A percentile compares a stretch with the other conserved stretches of the same genome.
Conservation (phyloP, 148 eudicot genomes). For the Mesembryanthemum crystallinum region DNA sequence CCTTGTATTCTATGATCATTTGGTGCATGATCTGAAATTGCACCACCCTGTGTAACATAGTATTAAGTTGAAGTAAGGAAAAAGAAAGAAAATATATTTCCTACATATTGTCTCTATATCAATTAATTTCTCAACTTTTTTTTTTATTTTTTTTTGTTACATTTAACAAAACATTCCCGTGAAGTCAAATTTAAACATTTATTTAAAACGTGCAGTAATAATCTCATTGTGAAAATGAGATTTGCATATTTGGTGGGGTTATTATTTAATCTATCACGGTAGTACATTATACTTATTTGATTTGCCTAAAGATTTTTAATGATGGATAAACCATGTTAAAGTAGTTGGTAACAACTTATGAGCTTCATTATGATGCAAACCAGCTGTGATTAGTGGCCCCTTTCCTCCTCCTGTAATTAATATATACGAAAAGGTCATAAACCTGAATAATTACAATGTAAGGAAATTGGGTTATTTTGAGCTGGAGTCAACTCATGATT, state of each 20-base stretch:
- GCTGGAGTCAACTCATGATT: constrained; percentile 48
- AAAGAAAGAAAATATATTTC: neutral
- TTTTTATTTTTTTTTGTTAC: neutral
- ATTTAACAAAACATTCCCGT: neutral
- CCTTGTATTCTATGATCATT: constrained; percentile 19
- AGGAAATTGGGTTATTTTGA: constrained; percentile 19
- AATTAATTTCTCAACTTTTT: no score
- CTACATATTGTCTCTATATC: neutral
- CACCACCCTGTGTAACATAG: constrained; percentile 27
- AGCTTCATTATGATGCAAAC: constrained; percentile 19
- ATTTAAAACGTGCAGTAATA: neutral
- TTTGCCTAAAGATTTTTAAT: constrained; percentile 13
- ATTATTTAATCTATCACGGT: neutral
- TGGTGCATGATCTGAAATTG: constrained; percentile 19
- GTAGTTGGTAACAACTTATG: constrained; percentile 25
- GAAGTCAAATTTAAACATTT: neutral
- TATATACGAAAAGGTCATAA: constrained; percentile 30
- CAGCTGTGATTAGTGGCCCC: constrained; percentile 34
- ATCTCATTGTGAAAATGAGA: neutral
- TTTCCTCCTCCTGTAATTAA: neutral
- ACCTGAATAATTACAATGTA: constrained; percentile 34
- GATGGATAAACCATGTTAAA: constrained; percentile 23
- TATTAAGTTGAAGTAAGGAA: constrained; percentile 4
- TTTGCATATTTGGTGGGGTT: neutral
- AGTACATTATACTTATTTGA: constrained; percentile 3